Evolutionary conservation across 1,139 yeast species (phyloP).

Genomic region (Yamadazyma dendronema): DNA sequence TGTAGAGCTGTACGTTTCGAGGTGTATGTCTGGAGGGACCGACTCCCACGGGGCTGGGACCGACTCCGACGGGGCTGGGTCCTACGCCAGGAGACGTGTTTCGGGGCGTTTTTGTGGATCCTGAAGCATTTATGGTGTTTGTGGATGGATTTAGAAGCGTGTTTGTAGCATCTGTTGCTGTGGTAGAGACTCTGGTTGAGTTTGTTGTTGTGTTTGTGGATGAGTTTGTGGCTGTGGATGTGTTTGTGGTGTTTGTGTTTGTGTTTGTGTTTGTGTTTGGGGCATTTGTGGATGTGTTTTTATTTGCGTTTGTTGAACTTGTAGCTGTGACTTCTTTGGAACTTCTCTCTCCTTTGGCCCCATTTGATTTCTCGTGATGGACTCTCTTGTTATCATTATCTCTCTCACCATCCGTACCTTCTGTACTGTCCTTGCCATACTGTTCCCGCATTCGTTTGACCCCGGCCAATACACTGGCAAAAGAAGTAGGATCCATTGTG

Average conservation of each 20-base stretch:
- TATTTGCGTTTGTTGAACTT: neutral
- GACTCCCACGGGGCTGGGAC: conserved; percentile 1
- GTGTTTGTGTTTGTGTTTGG: neutral
- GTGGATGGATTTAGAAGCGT: no score
- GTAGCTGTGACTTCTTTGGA: neutral
- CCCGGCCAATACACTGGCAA: conserved; percentile 63
- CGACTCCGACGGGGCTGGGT: neutral
- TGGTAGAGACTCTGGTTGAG: no score
- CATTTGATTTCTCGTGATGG: no score
- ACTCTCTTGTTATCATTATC: neutral
- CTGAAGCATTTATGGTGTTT: no score
- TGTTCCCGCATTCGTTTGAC: conserved; percentile 51
- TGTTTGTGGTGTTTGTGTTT: neutral
- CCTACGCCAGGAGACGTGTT: no score
- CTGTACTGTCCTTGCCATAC: conserved; percentile 17
- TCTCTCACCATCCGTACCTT: neutral
- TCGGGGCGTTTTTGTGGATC: no score
- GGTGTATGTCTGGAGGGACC: neutral
- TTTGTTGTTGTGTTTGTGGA: no score
- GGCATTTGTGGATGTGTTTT: neutral
- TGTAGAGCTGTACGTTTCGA: conserved; percentile 19
- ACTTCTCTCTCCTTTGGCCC: no score
- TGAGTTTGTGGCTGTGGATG: no score
- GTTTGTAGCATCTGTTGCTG: no score
- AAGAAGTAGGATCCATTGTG: conserved; percentile 51